Conservation (phyloP, 352 stramenopile genomes). For the Globisporangium radiosum region DNA sequence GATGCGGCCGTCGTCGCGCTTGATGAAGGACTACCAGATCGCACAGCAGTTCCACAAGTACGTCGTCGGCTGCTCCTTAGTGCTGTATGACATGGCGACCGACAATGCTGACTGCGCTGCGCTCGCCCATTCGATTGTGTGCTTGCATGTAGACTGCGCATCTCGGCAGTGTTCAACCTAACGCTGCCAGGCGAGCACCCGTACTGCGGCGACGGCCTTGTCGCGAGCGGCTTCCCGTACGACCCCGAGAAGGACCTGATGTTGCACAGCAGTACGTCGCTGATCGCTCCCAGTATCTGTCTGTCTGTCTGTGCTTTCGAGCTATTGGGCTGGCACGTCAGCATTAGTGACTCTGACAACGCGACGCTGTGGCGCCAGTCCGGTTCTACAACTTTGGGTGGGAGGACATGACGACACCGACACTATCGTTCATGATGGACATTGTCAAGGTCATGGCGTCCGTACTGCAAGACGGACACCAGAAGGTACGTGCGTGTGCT, state of each 20-base stretch:
- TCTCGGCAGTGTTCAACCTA: slow-evolving; percentile 88
- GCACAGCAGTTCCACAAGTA: slow-evolving; percentile 77
- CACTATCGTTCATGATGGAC: slow-evolving; percentile 80
- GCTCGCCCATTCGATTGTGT: neutral
- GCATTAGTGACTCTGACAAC: neutral
- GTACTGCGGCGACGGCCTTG: slow-evolving; percentile 83
- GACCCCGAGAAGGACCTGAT: slow-evolving; percentile 86
- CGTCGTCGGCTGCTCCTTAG: neutral
- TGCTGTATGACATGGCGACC: too few relatives aligned
- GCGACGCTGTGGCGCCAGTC: slow-evolving; percentile 30
- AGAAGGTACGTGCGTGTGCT: slow-evolving; percentile 26
- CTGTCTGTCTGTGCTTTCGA: neutral
- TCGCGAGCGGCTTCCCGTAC: slow-evolving; percentile 79
- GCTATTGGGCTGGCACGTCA: too few relatives aligned
- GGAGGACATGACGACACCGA: slow-evolving; percentile 90
- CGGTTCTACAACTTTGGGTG: slow-evolving; percentile 89
- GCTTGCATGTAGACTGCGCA: slow-evolving; percentile 38
- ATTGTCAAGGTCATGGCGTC: slow-evolving; percentile 84
- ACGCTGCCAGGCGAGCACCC: slow-evolving; percentile 88
- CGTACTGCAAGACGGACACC: slow-evolving; percentile 55
- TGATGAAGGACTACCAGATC: slow-evolving; percentile 82
- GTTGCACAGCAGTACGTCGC: slow-evolving; percentile 63
- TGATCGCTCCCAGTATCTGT: neutral
- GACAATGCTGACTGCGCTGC: too few relatives aligned
- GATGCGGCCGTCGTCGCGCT: slow-evolving; percentile 79